These are phyloP conservation scores for Porphyra umbilicalis DNA, from an alignment of 31 red algal genomes.

Conservation along the genomic window DNA sequence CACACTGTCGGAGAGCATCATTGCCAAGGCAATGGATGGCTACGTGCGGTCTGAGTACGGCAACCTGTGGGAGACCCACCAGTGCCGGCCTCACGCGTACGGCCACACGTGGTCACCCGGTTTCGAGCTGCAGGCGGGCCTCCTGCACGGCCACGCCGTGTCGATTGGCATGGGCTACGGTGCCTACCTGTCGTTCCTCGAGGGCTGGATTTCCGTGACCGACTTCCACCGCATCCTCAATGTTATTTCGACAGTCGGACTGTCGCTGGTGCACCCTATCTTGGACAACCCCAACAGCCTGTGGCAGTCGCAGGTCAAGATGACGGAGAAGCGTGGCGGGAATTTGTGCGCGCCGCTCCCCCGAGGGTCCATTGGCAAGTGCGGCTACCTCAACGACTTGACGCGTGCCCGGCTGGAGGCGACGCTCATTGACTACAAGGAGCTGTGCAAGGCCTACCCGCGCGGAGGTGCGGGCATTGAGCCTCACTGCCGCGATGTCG, in stretches of 20 bases:
- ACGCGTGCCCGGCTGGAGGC: slow-evolving; percentile 18
- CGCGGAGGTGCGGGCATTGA: slow-evolving; percentile 47
- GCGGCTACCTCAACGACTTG: slow-evolving; percentile 52
- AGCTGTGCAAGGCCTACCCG: slow-evolving; percentile 34
- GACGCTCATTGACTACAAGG: slow-evolving; percentile 43
- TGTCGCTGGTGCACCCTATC: slow-evolving; percentile 47
- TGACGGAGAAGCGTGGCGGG: slow-evolving; percentile 69
- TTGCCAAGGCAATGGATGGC: slow-evolving; percentile 58
- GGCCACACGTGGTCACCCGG: slow-evolving; percentile 67
- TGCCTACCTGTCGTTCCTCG: slow-evolving; percentile 25
- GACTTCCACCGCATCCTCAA: slow-evolving; percentile 52
- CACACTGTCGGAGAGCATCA: slow-evolving; percentile 31
- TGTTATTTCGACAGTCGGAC: slow-evolving; percentile 38
- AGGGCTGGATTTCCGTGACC: slow-evolving; percentile 47
- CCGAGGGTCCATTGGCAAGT: slow-evolving; percentile 34
- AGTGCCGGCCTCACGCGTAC: slow-evolving; percentile 62
- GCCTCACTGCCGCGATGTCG: slow-evolving; percentile 49
- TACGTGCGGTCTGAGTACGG: slow-evolving; percentile 67
- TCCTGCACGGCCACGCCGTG: slow-evolving; percentile 63
- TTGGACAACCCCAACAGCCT: slow-evolving; percentile 35
- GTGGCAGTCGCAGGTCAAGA: slow-evolving; percentile 36
- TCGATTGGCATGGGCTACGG: slow-evolving; percentile 64
- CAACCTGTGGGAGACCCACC: slow-evolving; percentile 66
- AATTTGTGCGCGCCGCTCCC: slow-evolving; percentile 58
- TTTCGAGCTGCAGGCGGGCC: slow-evolving; percentile 54